A percentile compares a stretch with the other conserved stretches of the same genome.
phyloP scores from a whole-genome alignment of 1,139 yeast species.

The Yamadazyma triangularis region DNA sequence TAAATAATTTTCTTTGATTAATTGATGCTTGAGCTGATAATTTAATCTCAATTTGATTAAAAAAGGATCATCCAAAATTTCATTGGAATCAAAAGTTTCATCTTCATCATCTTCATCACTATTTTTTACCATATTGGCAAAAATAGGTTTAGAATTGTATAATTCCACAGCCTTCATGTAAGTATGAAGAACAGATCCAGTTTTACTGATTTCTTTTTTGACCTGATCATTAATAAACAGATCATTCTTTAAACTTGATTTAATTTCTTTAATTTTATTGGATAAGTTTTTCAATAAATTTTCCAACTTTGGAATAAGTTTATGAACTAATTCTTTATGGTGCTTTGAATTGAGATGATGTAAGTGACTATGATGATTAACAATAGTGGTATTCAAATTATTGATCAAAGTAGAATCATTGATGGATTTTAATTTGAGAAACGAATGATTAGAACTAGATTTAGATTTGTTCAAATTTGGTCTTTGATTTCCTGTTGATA shows the following conservation, averaged over 20 bases:
- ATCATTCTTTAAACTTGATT: constrained; percentile 37
- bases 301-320: constrained; percentile 38
- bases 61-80: constrained; percentile 36
- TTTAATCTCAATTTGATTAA: constrained; percentile 38
- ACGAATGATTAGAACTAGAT: constrained; percentile 15
- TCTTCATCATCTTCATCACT: constrained; percentile 24
- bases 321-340: constrained; percentile 28
- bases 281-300: constrained; percentile 32
- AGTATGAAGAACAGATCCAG: constrained; percentile 31
- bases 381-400: constrained; percentile 26
- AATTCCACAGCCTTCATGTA: constrained; percentile 32
- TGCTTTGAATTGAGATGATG: constrained; percentile 26
- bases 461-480: constrained; percentile 33
- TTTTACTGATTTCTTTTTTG: constrained; percentile 35
- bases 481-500: constrained; percentile 14
- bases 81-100: constrained; percentile 13
- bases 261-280: constrained; percentile 41
- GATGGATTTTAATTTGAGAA: constrained; percentile 1
- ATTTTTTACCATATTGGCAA: constrained; percentile 17
- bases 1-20: constrained; percentile 40
- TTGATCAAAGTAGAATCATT: constrained; percentile 2
- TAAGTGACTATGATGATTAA: constrained; percentile 32
- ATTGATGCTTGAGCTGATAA: constrained; percentile 39
- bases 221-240: constrained; percentile 37
- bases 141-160: constrained; percentile 22